Percentiles rank a stretch among this genome's conserved stretches.
Conservation (phyloP, 2,329 filamentous ascomycete species). For the Furcasterigmium sp. region DNA sequence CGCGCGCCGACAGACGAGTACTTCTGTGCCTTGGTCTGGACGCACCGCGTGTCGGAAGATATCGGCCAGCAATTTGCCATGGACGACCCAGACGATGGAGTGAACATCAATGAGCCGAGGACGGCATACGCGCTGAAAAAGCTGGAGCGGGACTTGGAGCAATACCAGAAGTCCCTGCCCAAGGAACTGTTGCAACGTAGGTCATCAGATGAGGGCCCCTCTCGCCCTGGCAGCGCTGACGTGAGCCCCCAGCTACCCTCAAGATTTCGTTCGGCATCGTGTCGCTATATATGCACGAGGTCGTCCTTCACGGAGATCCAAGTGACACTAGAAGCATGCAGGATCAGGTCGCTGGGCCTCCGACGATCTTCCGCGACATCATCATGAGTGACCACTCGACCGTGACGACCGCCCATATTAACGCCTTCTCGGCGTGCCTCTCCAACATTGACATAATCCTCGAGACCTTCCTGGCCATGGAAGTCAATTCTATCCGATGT, state of each 20-base stretch:
- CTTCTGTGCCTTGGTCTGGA: conserved; percentile 54
- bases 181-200: conserved; percentile 49
- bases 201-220: no score
- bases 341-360: conserved; percentile 46
- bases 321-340: conserved; percentile 47
- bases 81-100: conserved; percentile 53
- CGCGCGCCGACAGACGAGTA: conserved; percentile 51
- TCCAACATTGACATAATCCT: conserved; percentile 62
- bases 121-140: conserved; percentile 59
- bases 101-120: conserved; percentile 55
- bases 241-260: conserved; percentile 50
- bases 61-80: conserved; percentile 61
- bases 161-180: conserved; percentile 51
- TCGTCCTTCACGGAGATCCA: conserved; percentile 62
- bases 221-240: conserved; percentile 8
- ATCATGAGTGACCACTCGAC: conserved; percentile 30
- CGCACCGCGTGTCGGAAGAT: conserved; percentile 62
- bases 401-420: conserved; percentile 55
- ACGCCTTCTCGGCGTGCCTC: conserved; percentile 62
- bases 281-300: conserved; percentile 71
- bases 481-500: conserved; percentile 52
- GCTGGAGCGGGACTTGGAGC: conserved; percentile 60
- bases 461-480: conserved; percentile 58
- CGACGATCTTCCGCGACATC: conserved; percentile 36
- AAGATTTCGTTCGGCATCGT: conserved; percentile 59